phyloP scores from a whole-genome alignment of 768 basidiomycete species.

The Leccinum broughii region DNA sequence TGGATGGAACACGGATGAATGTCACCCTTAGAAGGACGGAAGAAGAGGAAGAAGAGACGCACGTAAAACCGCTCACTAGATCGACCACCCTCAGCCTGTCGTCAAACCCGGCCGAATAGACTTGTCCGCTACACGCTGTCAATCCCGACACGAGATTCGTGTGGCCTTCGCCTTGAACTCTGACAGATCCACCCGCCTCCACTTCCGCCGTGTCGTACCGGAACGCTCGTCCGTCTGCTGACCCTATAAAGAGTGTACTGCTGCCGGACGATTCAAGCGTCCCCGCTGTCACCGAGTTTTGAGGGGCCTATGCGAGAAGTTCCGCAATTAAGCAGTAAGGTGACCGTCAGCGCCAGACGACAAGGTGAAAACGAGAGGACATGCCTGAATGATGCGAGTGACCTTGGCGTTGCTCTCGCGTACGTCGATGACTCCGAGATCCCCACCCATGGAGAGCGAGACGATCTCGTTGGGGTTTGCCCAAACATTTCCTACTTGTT shows the following conservation, averaged over 20 bases:
- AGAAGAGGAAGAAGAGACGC: slow-evolving; percentile 17
- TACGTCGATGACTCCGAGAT: slow-evolving; percentile 80
- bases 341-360: neutral
- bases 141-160: slow-evolving; percentile 68
- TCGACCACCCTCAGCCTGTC: slow-evolving; percentile 74
- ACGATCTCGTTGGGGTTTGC: slow-evolving; percentile 67
- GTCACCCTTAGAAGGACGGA: neutral
- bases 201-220: slow-evolving; percentile 49
- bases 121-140: slow-evolving; percentile 47
- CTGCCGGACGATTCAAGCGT: slow-evolving; percentile 35
- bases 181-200: slow-evolving; percentile 26
- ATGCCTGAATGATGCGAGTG: slow-evolving; percentile 59
- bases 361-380: slow-evolving; percentile 17
- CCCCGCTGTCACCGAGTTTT: slow-evolving; percentile 75
- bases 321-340: neutral
- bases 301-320: slow-evolving; percentile 57
- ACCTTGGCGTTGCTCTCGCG: slow-evolving; percentile 58
- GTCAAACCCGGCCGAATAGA: slow-evolving; percentile 79
- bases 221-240: slow-evolving; percentile 74
- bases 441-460: slow-evolving; percentile 81
- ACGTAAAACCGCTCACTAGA: slow-evolving; percentile 30
- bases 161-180: slow-evolving; percentile 67
- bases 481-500: slow-evolving; percentile 93
- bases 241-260: slow-evolving; percentile 78
- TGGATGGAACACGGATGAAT: neutral